Conservation (phyloP, 768 basidiomycete genomes). For the Hortiboletus campestris region DNA sequence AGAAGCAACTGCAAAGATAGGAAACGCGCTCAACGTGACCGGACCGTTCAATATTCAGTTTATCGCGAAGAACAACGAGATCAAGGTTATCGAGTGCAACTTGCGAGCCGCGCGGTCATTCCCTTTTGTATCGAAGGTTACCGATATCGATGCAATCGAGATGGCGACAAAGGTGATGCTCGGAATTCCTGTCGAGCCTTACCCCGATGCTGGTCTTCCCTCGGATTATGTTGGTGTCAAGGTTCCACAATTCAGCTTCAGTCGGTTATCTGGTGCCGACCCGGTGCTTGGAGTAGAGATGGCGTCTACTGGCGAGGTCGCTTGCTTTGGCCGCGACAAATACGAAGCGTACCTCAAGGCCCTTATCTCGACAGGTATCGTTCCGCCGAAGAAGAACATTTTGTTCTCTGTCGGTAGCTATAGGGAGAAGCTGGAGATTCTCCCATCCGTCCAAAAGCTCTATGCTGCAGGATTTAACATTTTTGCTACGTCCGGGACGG, state of each 20-base stretch:
- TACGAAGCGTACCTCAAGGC: slow-evolving; percentile 99
- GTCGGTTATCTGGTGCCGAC: slow-evolving; percentile 93
- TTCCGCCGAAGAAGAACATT: slow-evolving; percentile 95
- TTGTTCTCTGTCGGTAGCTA: slow-evolving; percentile 95
- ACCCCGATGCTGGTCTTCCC: slow-evolving; percentile 86
- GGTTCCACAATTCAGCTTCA: slow-evolving; percentile 99
- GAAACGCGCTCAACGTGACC: slow-evolving; percentile 95
- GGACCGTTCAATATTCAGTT: slow-evolving; percentile 99
- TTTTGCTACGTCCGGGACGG: slow-evolving; percentile 95
- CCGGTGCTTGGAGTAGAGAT: slow-evolving; percentile 98
- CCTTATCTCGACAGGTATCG: slow-evolving; percentile 93
- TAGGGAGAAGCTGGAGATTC: slow-evolving; percentile 94
- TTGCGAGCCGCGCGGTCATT: slow-evolving; percentile 95
- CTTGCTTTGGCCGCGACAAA: slow-evolving; percentile 96
- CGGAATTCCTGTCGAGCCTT: slow-evolving; percentile 81
- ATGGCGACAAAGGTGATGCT: slow-evolving; percentile 99
- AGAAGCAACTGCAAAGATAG: slow-evolving; percentile 96
- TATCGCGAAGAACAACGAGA: slow-evolving; percentile 99
- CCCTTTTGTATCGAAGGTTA: slow-evolving; percentile 99
- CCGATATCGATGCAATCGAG: slow-evolving; percentile 96
- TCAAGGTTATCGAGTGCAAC: slow-evolving; percentile 99
- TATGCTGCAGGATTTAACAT: slow-evolving; percentile 91
- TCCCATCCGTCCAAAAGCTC: slow-evolving; percentile 95
- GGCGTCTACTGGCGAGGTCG: slow-evolving; percentile 99
- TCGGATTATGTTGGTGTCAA: slow-evolving; percentile 97